phyloP scores from a whole-genome alignment of 257 asterid genomes.

The Salvia miltiorrhiza region DNA sequence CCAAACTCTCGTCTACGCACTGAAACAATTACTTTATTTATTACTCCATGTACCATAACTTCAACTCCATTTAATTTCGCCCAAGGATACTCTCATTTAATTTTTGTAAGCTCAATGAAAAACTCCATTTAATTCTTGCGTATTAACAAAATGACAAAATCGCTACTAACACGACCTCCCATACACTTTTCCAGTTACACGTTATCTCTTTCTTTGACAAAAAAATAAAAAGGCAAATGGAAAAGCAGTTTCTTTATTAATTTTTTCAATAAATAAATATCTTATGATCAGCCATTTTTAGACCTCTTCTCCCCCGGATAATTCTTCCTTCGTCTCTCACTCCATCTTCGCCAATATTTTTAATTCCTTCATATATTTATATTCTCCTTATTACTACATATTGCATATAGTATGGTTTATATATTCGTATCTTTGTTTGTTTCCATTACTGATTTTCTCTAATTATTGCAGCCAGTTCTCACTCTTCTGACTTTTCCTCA shows the following conservation, averaged over 20 bases:
- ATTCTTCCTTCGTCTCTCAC: background rate
- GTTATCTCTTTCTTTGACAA: slow-evolving; percentile 1
- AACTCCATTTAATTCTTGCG: too few relatives aligned
- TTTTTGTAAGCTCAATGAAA: too few relatives aligned
- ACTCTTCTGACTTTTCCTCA: slow-evolving; percentile 30
- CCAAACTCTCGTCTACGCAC: too few relatives aligned
- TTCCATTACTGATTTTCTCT: background rate
- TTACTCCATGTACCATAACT: too few relatives aligned
- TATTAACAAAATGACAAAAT: too few relatives aligned
- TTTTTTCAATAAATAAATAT: background rate
- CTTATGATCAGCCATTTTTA: background rate
- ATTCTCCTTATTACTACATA: background rate
- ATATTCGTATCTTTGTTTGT: background rate
- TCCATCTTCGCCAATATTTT: background rate
- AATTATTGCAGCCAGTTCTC: slow-evolving; percentile 18
- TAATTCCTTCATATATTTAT: background rate
- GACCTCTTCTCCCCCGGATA: slow-evolving; percentile 17
- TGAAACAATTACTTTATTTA: too few relatives aligned
- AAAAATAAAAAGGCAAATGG: background rate
- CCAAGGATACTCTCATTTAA: too few relatives aligned
- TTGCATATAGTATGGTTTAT: background rate
- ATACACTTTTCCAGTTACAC: slow-evolving; percentile 14
- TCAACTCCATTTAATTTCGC: too few relatives aligned
- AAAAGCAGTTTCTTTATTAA: background rate
- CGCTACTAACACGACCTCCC: too few relatives aligned